These are phyloP conservation scores for Cinchona pubescens DNA, from an alignment of 257 asterid species.

Conservation along the genomic window DNA sequence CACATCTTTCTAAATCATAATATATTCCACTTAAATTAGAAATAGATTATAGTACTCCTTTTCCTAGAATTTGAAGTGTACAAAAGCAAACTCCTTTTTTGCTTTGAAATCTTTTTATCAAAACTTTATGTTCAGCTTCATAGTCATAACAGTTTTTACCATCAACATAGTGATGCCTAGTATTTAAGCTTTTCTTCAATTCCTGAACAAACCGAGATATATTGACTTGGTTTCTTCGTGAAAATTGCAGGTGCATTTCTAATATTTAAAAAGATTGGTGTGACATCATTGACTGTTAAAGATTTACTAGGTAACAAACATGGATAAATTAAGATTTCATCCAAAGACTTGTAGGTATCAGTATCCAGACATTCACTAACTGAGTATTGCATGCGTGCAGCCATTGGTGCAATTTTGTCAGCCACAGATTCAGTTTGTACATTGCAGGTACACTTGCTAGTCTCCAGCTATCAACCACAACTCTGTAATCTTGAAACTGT, in stretches of 20 bases:
- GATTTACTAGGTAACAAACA: neutral
- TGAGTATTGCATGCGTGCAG: slow-evolving; percentile 21
- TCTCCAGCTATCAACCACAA: slow-evolving; percentile 13
- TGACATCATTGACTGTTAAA: neutral
- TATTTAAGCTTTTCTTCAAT: neutral
- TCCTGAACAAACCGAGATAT: neutral
- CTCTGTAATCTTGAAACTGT: neutral
- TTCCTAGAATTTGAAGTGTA: neutral
- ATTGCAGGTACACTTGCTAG: slow-evolving; percentile 44
- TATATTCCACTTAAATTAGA: neutral
- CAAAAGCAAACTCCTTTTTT: neutral
- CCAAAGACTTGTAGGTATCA: neutral
- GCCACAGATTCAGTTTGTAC: slow-evolving; percentile 77
- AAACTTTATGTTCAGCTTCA: neutral
- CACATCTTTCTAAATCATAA: neutral
- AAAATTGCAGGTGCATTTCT: slow-evolving; percentile 1
- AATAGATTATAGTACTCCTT: neutral
- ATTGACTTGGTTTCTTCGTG: neutral
- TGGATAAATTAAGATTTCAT: neutral
- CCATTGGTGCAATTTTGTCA: slow-evolving; percentile 69
- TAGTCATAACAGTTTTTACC: neutral
- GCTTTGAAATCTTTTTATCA: neutral
- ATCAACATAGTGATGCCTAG: no score
- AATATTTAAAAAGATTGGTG: slow-evolving; percentile 4
- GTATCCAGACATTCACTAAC: neutral